These are phyloP conservation scores for Fragosphaeria purpurea DNA, from an alignment of 2,329 filamentous ascomycete genomes.

Conservation along the genomic window DNA sequence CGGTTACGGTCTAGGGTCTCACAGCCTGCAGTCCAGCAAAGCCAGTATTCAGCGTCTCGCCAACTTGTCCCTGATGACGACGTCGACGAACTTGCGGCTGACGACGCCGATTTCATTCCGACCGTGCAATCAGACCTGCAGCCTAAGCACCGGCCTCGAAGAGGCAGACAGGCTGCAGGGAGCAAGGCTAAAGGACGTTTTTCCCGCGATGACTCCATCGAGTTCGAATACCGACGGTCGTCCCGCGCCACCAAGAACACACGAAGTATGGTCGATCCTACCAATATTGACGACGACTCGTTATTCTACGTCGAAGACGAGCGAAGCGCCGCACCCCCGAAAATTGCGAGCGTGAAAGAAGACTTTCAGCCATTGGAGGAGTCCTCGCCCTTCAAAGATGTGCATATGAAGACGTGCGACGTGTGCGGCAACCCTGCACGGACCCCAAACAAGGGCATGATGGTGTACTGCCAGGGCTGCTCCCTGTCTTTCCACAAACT, in stretches of 20 bases:
- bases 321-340: slow-evolving; percentile 33
- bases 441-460: slow-evolving; percentile 49
- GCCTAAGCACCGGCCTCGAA: slow-evolving; percentile 7
- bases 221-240: slow-evolving; percentile 44
- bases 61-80: slow-evolving; percentile 12
- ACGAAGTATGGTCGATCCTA: slow-evolving; percentile 39
- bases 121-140: slow-evolving; percentile 19
- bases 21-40: background rate
- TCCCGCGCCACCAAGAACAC: slow-evolving; percentile 34
- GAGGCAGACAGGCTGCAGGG: slow-evolving; percentile 9
- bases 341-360: slow-evolving; percentile 60
- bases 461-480: slow-evolving; percentile 89
- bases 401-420: slow-evolving; percentile 64
- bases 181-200: background rate
- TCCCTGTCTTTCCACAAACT: slow-evolving; percentile 70
- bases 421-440: slow-evolving; percentile 52
- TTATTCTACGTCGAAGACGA: slow-evolving; percentile 38
- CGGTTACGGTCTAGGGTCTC: slow-evolving; percentile 4
- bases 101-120: slow-evolving; percentile 18
- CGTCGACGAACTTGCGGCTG: slow-evolving; percentile 20
- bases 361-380: slow-evolving; percentile 55
- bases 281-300: slow-evolving; percentile 49
- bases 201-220: slow-evolving; percentile 28
- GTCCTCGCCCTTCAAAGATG: slow-evolving; percentile 52
- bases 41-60: background rate